Base-by-base conservation (phyloP, 2,329 filamentous ascomycete genomes). In the Ophiostoma sp. region DNA sequence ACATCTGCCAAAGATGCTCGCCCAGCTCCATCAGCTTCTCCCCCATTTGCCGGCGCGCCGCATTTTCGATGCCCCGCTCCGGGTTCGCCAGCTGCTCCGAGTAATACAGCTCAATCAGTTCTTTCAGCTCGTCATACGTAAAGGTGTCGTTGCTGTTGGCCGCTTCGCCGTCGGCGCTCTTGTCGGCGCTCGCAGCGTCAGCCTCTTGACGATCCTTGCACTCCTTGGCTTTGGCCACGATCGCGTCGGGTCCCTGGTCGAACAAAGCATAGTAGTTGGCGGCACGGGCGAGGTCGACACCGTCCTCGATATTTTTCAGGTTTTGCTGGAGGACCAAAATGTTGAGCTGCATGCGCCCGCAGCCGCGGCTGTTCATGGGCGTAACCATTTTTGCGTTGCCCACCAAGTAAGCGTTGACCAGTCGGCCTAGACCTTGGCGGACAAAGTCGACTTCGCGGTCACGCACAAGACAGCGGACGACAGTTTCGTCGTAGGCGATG, bases 311-410 rank as follows among this genome's bases (percentile, higher is more conserved):
- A 77, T 97, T 97, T 84, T 97, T 97, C 72, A 99, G 89, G 78
- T 97, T 98, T 80, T 99, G 96, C 82, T 98, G 95, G 70, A 99
- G 85, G 55, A 99, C 96, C 31, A 98, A 87, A 68, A 98, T 94
- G 80, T 99, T 97, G 78, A 98, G 89, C 80, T 94, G 92, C 89
- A 99, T 94, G 50, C 94, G 89, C n/a, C 91, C 90, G 74, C 91
- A 93, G 57, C 96, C 96, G 78, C 92, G 89, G 50, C 83, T 84
- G 81, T 99, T 98, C 90, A 99, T 95, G 8, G 92, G 90, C 69
- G 90, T 90, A 61, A 95, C 92, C 79, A 89, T 88, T 22, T 87
- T 84, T 1, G 91, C 89, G 75, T 92, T 92, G 74, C 90, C 85
- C 50, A 98, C 89, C 2, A 98, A 89, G 79, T 92, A 93, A 9